Evolutionary conservation across 345 rosid genomes (phyloP).

Genomic region (Ricinus communis): DNA sequence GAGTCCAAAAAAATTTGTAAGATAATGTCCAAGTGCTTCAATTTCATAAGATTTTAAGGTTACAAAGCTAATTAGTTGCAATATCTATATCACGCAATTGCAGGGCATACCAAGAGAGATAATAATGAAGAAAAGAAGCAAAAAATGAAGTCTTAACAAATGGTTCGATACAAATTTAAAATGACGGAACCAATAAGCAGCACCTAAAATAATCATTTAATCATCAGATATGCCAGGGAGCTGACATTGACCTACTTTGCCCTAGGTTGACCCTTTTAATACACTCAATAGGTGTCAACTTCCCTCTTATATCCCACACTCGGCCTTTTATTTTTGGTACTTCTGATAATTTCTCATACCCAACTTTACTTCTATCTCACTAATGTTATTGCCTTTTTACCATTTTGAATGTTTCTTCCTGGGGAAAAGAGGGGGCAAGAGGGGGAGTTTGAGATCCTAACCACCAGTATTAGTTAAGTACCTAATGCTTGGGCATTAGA

Average conservation of each 20-base stretch:
- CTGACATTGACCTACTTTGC: neutral
- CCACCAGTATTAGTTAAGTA: neutral
- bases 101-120: neutral
- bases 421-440: neutral
- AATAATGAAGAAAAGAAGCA: neutral
- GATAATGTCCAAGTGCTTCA: constrained; percentile 3
- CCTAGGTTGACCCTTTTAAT: neutral
- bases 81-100: neutral
- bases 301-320: neutral
- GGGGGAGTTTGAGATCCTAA: neutral
- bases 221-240: neutral
- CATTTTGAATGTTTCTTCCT: neutral
- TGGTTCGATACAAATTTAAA: neutral
- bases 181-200: neutral
- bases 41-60: neutral
- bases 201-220: no score
- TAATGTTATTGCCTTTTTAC: neutral
- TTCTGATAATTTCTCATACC: neutral
- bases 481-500: neutral
- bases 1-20: constrained; percentile 16
- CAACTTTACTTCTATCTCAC: no score
- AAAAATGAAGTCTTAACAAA: neutral
- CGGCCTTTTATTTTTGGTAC: neutral
- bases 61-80: neutral
- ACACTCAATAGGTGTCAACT: neutral